Percentiles rank a stretch among this genome's conserved stretches.
Conservation (phyloP, 768 basidiomycete genomes). For the Crepidotus variabilis region DNA sequence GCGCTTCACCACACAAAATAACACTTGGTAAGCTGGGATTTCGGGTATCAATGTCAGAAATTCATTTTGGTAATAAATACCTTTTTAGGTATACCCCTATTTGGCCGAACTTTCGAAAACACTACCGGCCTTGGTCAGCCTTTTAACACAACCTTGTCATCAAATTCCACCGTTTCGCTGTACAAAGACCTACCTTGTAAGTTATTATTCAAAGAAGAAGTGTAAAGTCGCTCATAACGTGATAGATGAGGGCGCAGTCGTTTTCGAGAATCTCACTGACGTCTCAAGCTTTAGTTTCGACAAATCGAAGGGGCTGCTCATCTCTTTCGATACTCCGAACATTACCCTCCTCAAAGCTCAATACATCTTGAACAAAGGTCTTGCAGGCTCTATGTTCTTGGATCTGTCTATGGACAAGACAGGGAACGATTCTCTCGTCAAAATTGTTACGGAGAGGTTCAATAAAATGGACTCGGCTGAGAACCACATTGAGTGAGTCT, state of each 20-base stretch:
- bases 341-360: background rate
- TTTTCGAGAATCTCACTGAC: background rate
- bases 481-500: background rate
- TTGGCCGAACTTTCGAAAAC: background rate
- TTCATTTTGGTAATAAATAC: background rate
- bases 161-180: background rate
- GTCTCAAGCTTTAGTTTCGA: background rate
- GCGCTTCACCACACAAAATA: background rate
- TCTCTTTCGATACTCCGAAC: background rate
- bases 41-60: background rate
- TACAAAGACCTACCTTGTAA: background rate
- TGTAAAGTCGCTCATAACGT: background rate
- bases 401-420: background rate
- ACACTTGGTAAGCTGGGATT: background rate
- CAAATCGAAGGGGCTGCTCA: background rate
- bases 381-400: background rate
- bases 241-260: background rate
- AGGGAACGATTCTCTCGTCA: background rate
- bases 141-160: background rate
- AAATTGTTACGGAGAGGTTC: background rate
- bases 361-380: background rate
- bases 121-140: background rate
- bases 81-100: background rate
- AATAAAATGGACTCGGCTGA: background rate
- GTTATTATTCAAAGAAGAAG: background rate